Evolutionary conservation across 2,329 filamentous ascomycete species (phyloP), one percentile per base, ranked within the genome.

Genomic region (Chaetomium strumarium): DNA sequence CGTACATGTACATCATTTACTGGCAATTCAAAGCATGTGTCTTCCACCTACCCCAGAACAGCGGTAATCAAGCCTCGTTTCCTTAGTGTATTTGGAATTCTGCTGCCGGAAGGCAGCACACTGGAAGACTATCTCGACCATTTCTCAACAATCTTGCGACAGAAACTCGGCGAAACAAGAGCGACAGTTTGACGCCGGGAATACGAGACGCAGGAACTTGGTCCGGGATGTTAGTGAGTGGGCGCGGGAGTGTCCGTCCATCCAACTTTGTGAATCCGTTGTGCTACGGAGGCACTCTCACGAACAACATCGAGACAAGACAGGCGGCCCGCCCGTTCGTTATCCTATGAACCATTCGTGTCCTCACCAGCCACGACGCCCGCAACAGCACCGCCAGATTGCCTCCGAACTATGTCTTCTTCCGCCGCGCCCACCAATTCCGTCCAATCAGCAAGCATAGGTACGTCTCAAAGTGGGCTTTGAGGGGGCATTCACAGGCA

Each of bases 341-440:
- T 38, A 30, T 41, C 45, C 33, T 42, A 33, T 41, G 40, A 31
- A 31, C 36, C 44, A 51, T 39, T 19, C 44, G 46, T 51, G 52
- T 53, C 39, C 47, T 46, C 49, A 38, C 48, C 48, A 33, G 44
- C 46, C 17, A 53, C 53, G 44, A 49, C 38, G 33, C 38, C 36
- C 13, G 41, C 16, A 36, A 41, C 19, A 17, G 17, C 41, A 45
- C 39, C 44, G 44, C 54, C 46, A 46, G n/a, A 57, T 57, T 54
- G 50, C 53, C 51, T 58, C 49, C 45, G 52, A 66, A 53, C 58
- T 60, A 75, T 75, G 72, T 72, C 72, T 51, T 72, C 72, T 51
- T 55, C 63, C 49, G 63, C 58, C 44, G 56, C 62, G 53, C 52
- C 58, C 43, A 57, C 55, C 41, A 58, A 58, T 38, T 54, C 62